Base-by-base conservation (phyloP, 768 basidiomycete genomes). In the Lactifluus subvellereus region DNA sequence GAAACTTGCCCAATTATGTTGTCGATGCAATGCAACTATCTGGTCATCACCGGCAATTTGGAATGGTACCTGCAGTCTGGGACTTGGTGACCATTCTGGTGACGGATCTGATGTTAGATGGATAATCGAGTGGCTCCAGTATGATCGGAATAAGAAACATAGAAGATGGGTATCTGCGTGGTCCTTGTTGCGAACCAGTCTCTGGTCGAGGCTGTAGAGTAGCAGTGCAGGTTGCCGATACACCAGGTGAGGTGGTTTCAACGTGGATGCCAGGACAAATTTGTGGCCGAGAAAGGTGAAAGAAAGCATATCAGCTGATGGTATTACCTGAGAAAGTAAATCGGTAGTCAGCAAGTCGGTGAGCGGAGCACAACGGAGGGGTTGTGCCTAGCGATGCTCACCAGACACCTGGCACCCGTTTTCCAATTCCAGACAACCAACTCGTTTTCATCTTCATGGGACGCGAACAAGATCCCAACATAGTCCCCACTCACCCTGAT, bases 21-120 rank as follows among this genome's bases (percentile, higher is more conserved):
- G 27, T 16, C 59, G 32, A 38, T 53, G 59, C 43, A 62, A 33
- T 3, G 43, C 58, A 54, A 67, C 40, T 22, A 55, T 40, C 13
- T 50, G 60, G 16, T 68, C 60, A n/a, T 63, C 42, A 13, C 54
- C 6, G 20, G 61, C 43, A 20, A 43, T 54, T 42, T 55, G 54
- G 52, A 68, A 68, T 10, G 67, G 76, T 75, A 82, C 52, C 35
- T 52, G 54, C 63, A 60, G 22, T 18, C 38, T 13, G 20, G 48
- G 32, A 32, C 22, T 42, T 16, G 62, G 20, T 37, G 22, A 51
- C 64, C 64, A 62, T 32, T 20, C 20, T 9, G 62, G 42, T 20
- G 59, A 59, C 14, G 66, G 63, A 50, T 63, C 62, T 4, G 59
- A 69, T 11, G 58, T 38, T 9, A 68, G 56, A 10, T 16, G 9